Percentiles rank a stretch among this genome's conserved stretches.
phyloP scores from a whole-genome alignment of 176 grass and related monocot species.

The Oryza glaberrima region DNA sequence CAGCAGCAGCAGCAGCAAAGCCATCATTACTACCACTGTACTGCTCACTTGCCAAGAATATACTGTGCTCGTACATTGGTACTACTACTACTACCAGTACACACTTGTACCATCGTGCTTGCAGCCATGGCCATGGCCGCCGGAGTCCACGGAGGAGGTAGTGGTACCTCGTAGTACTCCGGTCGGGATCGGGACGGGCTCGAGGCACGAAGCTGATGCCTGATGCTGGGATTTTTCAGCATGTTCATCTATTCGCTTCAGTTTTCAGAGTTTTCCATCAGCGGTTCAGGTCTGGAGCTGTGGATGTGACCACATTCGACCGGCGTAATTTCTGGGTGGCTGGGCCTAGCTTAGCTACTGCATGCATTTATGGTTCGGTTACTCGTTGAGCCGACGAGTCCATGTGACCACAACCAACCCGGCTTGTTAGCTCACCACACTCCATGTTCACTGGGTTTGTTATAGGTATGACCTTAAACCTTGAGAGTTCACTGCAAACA shows the following conservation, averaged over 20 bases:
- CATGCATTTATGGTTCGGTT: not conserved
- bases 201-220: not conserved
- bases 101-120: not conserved
- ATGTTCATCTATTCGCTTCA: not conserved
- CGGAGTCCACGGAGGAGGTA: not conserved
- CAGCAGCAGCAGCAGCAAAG: not conserved
- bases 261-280: not conserved
- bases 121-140: not conserved
- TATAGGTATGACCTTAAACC: too few species aligned
- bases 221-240: not conserved
- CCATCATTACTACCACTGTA: not conserved
- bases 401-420: not conserved
- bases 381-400: too few species aligned
- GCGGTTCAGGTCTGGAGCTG: not conserved
- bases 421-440: not conserved
- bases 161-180: too few species aligned
- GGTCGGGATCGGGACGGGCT: not conserved
- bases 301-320: too few species aligned
- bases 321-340: not conserved
- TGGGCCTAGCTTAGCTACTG: not conserved
- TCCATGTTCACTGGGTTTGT: not conserved
- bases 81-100: not conserved
- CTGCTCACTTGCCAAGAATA: not conserved
- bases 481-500: not conserved
- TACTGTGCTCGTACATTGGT: not conserved